phyloP scores from a whole-genome alignment of 1,284 basidiomycete genomes.

The Heterobasidion annosum region DNA sequence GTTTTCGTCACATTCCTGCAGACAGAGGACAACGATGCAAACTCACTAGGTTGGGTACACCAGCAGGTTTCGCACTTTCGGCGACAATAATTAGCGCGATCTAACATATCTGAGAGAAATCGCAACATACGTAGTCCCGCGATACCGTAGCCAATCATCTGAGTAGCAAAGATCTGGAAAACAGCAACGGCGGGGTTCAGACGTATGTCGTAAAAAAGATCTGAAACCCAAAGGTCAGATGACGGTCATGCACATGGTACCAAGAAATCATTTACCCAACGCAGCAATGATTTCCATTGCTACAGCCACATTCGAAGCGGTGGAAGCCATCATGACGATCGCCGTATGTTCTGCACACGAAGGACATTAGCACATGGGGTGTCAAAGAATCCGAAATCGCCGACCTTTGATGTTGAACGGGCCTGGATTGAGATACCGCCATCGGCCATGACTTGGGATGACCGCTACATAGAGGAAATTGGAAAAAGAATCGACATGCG shows the following conservation, averaged over 20 bases:
- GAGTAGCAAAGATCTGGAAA: slow-evolving; percentile 51
- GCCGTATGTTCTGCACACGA: slow-evolving; percentile 41
- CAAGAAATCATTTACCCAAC: slow-evolving; percentile 29
- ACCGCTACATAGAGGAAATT: slow-evolving; percentile 19
- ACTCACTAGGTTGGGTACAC: slow-evolving; percentile 57
- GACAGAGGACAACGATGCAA: too few species aligned
- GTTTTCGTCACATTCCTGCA: not conserved
- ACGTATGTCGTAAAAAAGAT: slow-evolving; percentile 49
- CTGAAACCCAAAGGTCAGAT: slow-evolving; percentile 12
- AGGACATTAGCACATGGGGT: slow-evolving; percentile 24
- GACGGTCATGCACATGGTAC: not conserved
- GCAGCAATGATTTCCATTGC: slow-evolving; percentile 62
- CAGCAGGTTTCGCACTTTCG: slow-evolving; percentile 36
- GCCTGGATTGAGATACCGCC: slow-evolving; percentile 50
- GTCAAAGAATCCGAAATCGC: slow-evolving; percentile 7
- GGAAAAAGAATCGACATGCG: slow-evolving; percentile 17
- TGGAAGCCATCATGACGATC: slow-evolving; percentile 61
- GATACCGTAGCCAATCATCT: slow-evolving; percentile 54
- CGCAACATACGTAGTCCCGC: slow-evolving; percentile 39
- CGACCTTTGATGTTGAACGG: slow-evolving; percentile 46
- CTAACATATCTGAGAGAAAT: not conserved
- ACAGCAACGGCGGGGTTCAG: slow-evolving; percentile 45
- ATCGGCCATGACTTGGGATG: slow-evolving; percentile 38
- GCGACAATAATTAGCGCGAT: not conserved
- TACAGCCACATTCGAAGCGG: slow-evolving; percentile 54